These are phyloP conservation scores for Crithidia expoeki DNA, from an alignment of 208 protist species.

Conservation along the genomic window DNA sequence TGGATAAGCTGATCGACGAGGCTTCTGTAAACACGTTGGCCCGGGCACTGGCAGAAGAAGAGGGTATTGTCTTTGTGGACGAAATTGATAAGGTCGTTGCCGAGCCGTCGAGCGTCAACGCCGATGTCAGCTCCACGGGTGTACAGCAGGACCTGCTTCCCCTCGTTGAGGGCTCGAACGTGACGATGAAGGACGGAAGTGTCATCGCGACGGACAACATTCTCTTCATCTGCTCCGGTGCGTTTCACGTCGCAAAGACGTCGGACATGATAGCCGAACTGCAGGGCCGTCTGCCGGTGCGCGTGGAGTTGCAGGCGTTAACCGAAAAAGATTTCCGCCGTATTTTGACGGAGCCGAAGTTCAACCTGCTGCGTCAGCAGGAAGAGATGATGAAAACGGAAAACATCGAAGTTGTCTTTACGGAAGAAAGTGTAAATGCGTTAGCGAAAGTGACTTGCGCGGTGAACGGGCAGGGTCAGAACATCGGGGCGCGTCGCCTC, in stretches of 20 bases:
- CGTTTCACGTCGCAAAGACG: conserved; percentile 95
- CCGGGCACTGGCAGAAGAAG: conserved; percentile 84
- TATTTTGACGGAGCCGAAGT: conserved; percentile 97
- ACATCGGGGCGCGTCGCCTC: conserved; percentile 97
- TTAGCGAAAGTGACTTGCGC: conserved; percentile 91
- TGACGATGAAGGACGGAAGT: conserved; percentile 96
- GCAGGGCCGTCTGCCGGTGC: conserved; percentile 97
- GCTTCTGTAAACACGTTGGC: conserved; percentile 87
- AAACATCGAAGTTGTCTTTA: conserved; percentile 94
- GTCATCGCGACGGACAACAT: conserved; percentile 97
- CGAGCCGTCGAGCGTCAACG: conserved; percentile 54
- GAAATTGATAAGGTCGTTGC: conserved; percentile 98
- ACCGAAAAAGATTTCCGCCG: conserved; percentile 94
- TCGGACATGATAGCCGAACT: conserved; percentile 95
- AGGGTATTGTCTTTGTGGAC: conserved; percentile 98
- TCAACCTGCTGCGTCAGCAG: conserved; percentile 95
- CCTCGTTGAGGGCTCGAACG: conserved; percentile 96
- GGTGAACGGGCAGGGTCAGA: conserved; percentile 95
- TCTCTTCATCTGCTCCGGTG: conserved; percentile 97
- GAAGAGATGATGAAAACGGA: conserved; percentile 94
- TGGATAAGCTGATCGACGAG: conserved; percentile 92
- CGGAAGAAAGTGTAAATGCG: conserved; percentile 89
- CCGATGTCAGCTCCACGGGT: conserved; percentile 92
- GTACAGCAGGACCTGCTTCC: conserved; percentile 98
- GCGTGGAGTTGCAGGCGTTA: conserved; percentile 97